Percentiles rank a stretch among this genome's conserved stretches.
These are phyloP conservation scores for Magnaporthiopsis incrustans DNA, from an alignment of 2,329 filamentous ascomycete species.

Conservation along the genomic window DNA sequence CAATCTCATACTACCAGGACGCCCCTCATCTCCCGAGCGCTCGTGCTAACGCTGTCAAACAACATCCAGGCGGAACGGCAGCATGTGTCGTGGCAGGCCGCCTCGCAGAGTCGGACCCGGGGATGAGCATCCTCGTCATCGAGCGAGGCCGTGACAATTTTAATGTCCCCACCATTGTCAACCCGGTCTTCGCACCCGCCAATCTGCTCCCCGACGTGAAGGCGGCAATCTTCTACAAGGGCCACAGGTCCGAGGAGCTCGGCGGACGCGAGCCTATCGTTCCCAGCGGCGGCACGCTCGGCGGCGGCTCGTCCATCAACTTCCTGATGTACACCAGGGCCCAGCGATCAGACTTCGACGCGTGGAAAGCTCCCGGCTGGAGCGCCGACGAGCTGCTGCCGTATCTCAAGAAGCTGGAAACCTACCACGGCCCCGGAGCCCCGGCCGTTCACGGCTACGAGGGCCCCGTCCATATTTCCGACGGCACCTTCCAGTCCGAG, in stretches of 20 bases:
- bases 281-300: conserved; percentile 35
- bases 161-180: conserved; percentile 38
- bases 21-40: too few species aligned
- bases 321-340: conserved; percentile 30
- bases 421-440: conserved; percentile 15
- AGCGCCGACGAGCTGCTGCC: conserved; percentile 30
- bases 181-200: conserved; percentile 39
- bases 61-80: conserved; percentile 33
- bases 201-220: conserved; percentile 40
- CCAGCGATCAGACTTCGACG: conserved; percentile 21
- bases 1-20: neutral
- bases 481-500: conserved; percentile 32
- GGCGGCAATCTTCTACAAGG: conserved; percentile 37
- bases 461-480: conserved; percentile 40
- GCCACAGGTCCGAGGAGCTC: conserved; percentile 35
- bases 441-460: conserved; percentile 33
- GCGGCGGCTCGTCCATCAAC: conserved; percentile 43
- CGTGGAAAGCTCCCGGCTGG: conserved; percentile 19
- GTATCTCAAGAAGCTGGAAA: conserved; percentile 30
- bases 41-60: neutral
- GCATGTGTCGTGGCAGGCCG: conserved; percentile 41
- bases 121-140: conserved; percentile 42
- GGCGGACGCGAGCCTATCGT: conserved; percentile 33
- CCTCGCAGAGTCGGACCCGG: conserved; percentile 40
- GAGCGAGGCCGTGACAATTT: conserved; percentile 47